A percentile compares a stretch with the other conserved stretches of the same genome.
phyloP scores from a whole-genome alignment of 202 grass and related monocot species.

The Schoenoplectus tabernaemontani region DNA sequence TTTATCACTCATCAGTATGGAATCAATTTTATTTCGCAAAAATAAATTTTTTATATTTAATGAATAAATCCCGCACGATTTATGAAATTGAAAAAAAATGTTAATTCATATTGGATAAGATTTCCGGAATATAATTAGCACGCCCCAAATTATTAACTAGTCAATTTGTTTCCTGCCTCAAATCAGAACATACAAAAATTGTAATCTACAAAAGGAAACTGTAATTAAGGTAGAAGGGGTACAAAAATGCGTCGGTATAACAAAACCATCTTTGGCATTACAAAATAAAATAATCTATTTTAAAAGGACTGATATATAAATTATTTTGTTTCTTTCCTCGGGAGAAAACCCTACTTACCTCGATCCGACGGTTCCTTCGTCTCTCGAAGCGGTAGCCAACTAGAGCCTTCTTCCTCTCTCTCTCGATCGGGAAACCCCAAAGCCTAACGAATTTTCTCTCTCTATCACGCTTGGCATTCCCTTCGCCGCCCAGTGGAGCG shows the following conservation, averaged over 20 bases:
- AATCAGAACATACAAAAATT: not conserved
- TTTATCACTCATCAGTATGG: no score
- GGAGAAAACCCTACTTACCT: conserved; percentile 10
- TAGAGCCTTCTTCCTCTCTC: not conserved
- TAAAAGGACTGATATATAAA: not conserved
- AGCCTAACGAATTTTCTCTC: no score
- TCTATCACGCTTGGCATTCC: not conserved
- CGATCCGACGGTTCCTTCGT: not conserved
- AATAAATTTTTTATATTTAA: no score
- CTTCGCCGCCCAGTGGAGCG: not conserved
- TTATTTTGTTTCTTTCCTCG: not conserved
- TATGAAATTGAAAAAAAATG: no score
- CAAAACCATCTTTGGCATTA: no score
- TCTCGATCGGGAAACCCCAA: not conserved
- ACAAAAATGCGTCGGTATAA: no score
- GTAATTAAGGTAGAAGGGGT: no score
- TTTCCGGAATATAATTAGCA: no score
- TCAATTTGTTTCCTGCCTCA: not conserved
- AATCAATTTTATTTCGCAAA: no score
- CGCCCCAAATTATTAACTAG: no score
- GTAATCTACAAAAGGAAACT: not conserved
- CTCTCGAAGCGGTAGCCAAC: not conserved
- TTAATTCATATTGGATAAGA: no score
- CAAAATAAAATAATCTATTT: not conserved
- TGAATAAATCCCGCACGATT: no score